phyloP scores from a whole-genome alignment of 768 basidiomycete species.

The Panaeolus cyanescens region DNA sequence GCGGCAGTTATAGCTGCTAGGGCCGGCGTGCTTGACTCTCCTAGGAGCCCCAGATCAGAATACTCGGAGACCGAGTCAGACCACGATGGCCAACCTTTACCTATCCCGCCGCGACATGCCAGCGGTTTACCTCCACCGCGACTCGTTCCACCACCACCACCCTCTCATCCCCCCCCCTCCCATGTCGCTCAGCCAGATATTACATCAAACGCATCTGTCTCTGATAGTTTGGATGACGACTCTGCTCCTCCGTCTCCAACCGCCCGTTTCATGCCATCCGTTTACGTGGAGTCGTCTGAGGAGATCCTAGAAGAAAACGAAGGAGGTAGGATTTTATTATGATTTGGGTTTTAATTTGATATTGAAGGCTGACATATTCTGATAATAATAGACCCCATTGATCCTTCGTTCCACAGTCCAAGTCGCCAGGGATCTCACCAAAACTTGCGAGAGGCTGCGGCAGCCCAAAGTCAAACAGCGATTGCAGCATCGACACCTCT shows the following conservation, averaged over 20 bases:
- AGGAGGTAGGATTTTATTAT: slow-evolving; percentile 47
- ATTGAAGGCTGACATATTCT: slow-evolving; percentile 4
- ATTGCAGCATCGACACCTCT: slow-evolving; percentile 6
- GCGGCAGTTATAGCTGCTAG: slow-evolving; percentile 5
- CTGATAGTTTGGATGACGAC: slow-evolving; percentile 1
- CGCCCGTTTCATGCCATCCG: slow-evolving; percentile 20
- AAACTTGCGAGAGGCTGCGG: slow-evolving; percentile 16
- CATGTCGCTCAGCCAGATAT: slow-evolving; percentile 8
- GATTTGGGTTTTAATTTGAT: neutral
- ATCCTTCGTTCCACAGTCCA: slow-evolving; percentile 62
- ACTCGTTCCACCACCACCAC: slow-evolving; percentile 6
- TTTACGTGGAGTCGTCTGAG: slow-evolving; percentile 25
- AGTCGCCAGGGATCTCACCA: slow-evolving; percentile 39
- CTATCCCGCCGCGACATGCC: slow-evolving; percentile 26
- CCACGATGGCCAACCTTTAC: slow-evolving; percentile 33
- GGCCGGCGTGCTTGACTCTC: neutral
- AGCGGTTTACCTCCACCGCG: slow-evolving; percentile 7
- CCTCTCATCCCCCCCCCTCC: slow-evolving; percentile 5
- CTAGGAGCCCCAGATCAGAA: slow-evolving; percentile 5
- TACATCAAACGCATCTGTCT: neutral
- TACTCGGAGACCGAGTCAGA: slow-evolving; percentile 33
- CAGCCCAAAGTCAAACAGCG: slow-evolving; percentile 12
- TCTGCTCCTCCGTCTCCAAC: slow-evolving; percentile 1
- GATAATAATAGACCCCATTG: slow-evolving; percentile 59
- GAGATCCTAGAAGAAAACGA: slow-evolving; percentile 65